These are phyloP conservation scores for Trichocladium antarcticum DNA, from an alignment of 495 filamentous ascomycete species.

Conservation along the genomic window DNA sequence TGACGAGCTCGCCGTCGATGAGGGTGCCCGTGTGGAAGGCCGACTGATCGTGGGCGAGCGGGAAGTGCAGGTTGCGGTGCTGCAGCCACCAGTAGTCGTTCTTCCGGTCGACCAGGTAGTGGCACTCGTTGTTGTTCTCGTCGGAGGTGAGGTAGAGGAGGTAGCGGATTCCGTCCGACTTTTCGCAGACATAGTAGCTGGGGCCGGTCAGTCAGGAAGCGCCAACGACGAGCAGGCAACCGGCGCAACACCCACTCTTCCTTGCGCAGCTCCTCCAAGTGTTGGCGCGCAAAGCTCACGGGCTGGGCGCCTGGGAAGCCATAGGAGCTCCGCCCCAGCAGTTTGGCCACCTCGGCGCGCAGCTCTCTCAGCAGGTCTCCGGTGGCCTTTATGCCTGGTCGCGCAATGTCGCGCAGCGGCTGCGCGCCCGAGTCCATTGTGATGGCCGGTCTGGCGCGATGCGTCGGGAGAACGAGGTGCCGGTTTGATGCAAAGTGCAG, in stretches of 20 bases:
- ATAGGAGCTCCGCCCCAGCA: slow-evolving; percentile 55
- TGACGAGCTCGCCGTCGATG: slow-evolving; percentile 86
- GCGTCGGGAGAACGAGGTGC: neutral
- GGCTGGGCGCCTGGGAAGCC: slow-evolving; percentile 90
- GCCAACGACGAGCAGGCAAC: neutral
- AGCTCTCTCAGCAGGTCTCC: slow-evolving; percentile 46
- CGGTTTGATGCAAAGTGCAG: no score
- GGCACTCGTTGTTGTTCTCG: slow-evolving; percentile 44
- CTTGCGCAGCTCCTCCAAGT: slow-evolving; percentile 63
- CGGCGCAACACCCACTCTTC: slow-evolving; percentile 56
- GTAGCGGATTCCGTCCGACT: slow-evolving; percentile 92
- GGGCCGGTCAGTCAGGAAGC: neutral
- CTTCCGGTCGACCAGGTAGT: slow-evolving; percentile 88
- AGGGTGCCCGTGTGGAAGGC: slow-evolving; percentile 70
- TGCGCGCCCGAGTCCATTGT: slow-evolving; percentile 19
- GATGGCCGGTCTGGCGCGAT: no score
- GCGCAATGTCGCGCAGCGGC: slow-evolving; percentile 35
- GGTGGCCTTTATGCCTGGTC: slow-evolving; percentile 57
- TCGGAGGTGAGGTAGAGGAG: slow-evolving; percentile 70
- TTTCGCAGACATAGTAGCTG: slow-evolving; percentile 94
- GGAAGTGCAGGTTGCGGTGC: slow-evolving; percentile 70
- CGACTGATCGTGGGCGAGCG: slow-evolving; percentile 48
- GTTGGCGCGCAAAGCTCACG: slow-evolving; percentile 71
- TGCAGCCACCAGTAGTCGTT: slow-evolving; percentile 78
- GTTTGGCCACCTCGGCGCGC: slow-evolving; percentile 59